These are phyloP conservation scores for Datura wrightii DNA, from an alignment of 257 asterid species.

Conservation along the genomic window DNA sequence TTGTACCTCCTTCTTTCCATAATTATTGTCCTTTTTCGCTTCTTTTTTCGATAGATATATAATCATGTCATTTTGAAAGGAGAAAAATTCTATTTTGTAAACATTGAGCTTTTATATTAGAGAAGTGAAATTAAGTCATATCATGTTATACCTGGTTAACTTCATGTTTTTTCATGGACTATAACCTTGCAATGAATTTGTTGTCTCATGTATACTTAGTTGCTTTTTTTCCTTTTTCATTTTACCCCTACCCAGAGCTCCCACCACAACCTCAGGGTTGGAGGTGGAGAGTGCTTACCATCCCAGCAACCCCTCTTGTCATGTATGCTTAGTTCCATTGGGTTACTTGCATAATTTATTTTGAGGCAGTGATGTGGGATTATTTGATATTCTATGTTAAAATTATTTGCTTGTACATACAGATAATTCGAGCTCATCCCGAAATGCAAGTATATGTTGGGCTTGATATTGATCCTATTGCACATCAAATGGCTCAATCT, in stretches of 20 bases:
- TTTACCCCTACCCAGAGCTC: too few relatives aligned
- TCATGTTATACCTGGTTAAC: not conserved
- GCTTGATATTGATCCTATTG: slow-evolving; percentile 89
- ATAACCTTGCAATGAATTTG: not conserved
- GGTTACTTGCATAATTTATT: not conserved
- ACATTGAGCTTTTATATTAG: not conserved
- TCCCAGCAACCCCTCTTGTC: too few relatives aligned
- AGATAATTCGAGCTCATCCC: slow-evolving; percentile 88
- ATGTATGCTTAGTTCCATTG: not conserved
- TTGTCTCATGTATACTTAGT: not conserved
- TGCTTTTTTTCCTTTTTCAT: too few relatives aligned
- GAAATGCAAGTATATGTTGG: slow-evolving; percentile 86
- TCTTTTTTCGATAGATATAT: not conserved
- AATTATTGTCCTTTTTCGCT: not conserved
- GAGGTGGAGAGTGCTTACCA: too few relatives aligned
- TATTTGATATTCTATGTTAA: not conserved
- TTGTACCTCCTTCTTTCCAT: not conserved
- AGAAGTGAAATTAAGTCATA: not conserved
- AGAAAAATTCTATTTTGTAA: not conserved
- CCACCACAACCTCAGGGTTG: too few relatives aligned
- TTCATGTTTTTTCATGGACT: slow-evolving; percentile 3
- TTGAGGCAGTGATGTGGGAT: slow-evolving; percentile 11
- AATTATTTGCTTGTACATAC: slow-evolving; percentile 41
- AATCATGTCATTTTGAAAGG: not conserved
- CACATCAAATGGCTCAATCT: slow-evolving; percentile 73